Percentiles rank a stretch among this genome's conserved stretches.
Evolutionary conservation across 495 filamentous ascomycete genomes (phyloP).

Genomic region (Aspergillus nidulans): DNA sequence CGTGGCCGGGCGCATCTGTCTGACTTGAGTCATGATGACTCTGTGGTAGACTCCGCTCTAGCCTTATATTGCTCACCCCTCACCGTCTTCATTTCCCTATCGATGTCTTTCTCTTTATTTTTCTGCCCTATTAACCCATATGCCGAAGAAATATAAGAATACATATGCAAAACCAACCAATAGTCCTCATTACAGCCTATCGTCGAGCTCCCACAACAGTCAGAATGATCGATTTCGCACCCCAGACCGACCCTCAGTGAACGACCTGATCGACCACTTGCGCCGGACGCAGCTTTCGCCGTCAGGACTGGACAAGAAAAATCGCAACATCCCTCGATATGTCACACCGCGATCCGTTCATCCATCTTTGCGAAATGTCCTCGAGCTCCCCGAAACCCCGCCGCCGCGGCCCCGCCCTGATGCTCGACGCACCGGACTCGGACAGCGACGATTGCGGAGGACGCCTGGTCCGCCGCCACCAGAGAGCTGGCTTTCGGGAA

Average conservation of each 20-base stretch:
- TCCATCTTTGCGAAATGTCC: constrained; percentile 52
- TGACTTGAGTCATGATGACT: background rate
- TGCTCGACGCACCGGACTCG: constrained; percentile 33
- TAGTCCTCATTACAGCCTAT: constrained; percentile 38
- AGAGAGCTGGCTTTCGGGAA: constrained; percentile 59
- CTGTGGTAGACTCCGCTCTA: background rate
- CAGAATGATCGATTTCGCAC: constrained; percentile 27
- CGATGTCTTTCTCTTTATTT: constrained; percentile 5
- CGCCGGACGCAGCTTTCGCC: constrained; percentile 39
- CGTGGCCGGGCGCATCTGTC: too few relatives aligned
- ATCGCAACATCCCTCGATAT: constrained; percentile 11
- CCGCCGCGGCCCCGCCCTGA: constrained; percentile 58
- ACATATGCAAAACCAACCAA: constrained; percentile 31
- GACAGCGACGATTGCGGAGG: constrained; percentile 40
- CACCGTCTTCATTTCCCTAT: constrained; percentile 6
- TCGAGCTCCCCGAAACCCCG: constrained; percentile 68
- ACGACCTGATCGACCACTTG: constrained; percentile 47
- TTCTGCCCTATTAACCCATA: constrained; percentile 25
- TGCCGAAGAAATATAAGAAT: constrained; percentile 44
- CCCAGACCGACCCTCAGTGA: constrained; percentile 35
- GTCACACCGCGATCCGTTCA: constrained; percentile 43
- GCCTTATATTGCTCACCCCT: background rate
- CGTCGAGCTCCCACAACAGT: constrained; percentile 17
- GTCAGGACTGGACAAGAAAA: constrained; percentile 14
- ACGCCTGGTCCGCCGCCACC: constrained; percentile 68